Percentiles rank a stretch among this genome's conserved stretches.
Evolutionary conservation across 257 asterid genomes (phyloP).

Genomic region (Nicotiana knightiana): DNA sequence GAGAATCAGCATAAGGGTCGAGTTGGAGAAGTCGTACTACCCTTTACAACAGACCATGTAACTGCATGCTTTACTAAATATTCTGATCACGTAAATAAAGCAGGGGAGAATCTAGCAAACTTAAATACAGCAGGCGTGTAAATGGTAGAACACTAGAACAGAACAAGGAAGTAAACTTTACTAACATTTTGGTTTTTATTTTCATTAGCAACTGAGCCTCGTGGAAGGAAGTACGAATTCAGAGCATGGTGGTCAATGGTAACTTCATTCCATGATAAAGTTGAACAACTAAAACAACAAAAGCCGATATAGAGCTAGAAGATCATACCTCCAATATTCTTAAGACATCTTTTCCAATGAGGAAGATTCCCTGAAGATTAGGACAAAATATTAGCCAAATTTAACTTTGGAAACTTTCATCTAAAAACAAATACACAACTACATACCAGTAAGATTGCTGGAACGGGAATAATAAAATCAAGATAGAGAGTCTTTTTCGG

Average conservation of each 20-base stretch:
- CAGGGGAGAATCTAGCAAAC: not conserved
- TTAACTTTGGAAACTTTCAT: not conserved
- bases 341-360: constrained; percentile 57
- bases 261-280: not conserved
- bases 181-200: not conserved
- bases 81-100: not conserved
- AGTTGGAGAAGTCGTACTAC: not conserved
- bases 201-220: constrained; percentile 5
- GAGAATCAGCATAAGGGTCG: not conserved
- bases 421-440: not conserved
- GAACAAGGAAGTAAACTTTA: not conserved
- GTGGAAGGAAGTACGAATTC: not conserved
- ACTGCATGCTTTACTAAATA: not conserved
- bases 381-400: not conserved
- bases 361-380: constrained; percentile 54
- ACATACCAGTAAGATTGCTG: constrained; percentile 69
- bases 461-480: constrained; percentile 66
- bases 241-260: not conserved
- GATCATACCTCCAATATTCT: constrained; percentile 57
- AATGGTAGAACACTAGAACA: not conserved
- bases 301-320: not conserved
- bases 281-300: not conserved
- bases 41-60: not conserved
- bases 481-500: constrained; percentile 56
- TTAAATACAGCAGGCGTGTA: not conserved